Base-by-base conservation (phyloP, 345 rosid genomes). In the Acer saccharum region DNA sequence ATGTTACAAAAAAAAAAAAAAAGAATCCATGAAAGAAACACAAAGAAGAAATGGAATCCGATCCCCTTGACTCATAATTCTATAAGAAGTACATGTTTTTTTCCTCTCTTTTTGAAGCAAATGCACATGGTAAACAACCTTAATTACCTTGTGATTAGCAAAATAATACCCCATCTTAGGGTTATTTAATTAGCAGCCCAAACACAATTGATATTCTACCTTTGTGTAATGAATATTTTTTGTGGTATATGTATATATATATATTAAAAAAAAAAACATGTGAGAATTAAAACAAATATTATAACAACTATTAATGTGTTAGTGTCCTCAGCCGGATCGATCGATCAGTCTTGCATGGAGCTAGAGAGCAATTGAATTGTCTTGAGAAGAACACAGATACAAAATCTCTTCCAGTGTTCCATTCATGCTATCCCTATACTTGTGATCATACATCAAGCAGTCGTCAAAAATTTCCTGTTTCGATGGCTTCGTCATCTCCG, bases 351-450 rank as follows among this genome's bases (percentile, higher is more conserved):
- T 43, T 77, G 77, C 78, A 75, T 77, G 71, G 86, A 69, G 39
- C 39, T 35, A 35, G 77, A 71, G 81, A 23, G 78, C 48, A 67
- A 57, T 57, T 71, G 74, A 70, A 57, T 77, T 79, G 27, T 85
- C 84, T 32, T 80, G 80, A 44, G 88, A 76, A 17, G 87, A 80
- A 65, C 87, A 80, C 52, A 84, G 73, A 55, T 81, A 72, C 69
- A 84, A 86, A 57, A 86, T 88, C 35, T 86, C 89, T 80, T 88
- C 88, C 1, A 83, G 69, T 8, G 86, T 79, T 32, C 89, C 90
- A 14, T 85, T 84, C 77, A 78, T 79, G 82, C 64, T 80, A 75
- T 78, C 84, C 80, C 66, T 85, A 58, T 63, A 84, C 68, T 83
- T 81, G 23, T 60, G 64, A 50, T 79, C 89, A 57, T 70, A 73